Evolutionary conservation across 2,329 filamentous ascomycete genomes (phyloP).

Genomic region (Colletotrichum cordylinicola): DNA sequence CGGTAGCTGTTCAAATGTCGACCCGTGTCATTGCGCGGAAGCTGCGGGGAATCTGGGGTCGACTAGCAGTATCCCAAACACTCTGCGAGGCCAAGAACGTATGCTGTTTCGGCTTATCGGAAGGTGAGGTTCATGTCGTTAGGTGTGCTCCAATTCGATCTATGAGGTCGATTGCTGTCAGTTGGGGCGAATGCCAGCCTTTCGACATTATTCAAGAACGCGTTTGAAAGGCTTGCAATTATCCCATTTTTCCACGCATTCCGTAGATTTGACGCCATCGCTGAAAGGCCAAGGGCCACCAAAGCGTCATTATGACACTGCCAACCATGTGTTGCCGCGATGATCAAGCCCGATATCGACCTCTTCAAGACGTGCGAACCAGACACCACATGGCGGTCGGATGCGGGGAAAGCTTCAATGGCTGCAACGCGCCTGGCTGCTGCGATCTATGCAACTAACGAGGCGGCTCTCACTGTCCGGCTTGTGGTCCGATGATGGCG

Average conservation of each 20-base stretch:
- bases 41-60: slow-evolving; percentile 1
- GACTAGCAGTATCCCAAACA: not conserved
- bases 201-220: not conserved
- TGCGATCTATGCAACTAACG: not conserved
- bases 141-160: not conserved
- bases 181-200: not conserved
- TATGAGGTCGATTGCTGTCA: not conserved
- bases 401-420: slow-evolving; percentile 7
- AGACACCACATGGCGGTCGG: slow-evolving; percentile 6
- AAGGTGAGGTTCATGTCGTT: not conserved
- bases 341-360: not conserved
- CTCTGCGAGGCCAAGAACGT: not conserved
- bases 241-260: not conserved
- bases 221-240: not conserved
- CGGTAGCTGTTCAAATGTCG: not conserved
- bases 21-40: not conserved
- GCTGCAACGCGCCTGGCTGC: not conserved
- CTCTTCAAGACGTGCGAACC: not conserved
- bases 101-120: not conserved
- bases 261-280: not conserved
- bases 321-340: not conserved
- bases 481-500: slow-evolving; percentile 6
- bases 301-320: slow-evolving; percentile 16
- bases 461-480: not conserved
- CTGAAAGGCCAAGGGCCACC: not conserved